phyloP scores from a whole-genome alignment of 2,329 filamentous ascomycete genomes.

The Ascocoryne sarcoides region DNA sequence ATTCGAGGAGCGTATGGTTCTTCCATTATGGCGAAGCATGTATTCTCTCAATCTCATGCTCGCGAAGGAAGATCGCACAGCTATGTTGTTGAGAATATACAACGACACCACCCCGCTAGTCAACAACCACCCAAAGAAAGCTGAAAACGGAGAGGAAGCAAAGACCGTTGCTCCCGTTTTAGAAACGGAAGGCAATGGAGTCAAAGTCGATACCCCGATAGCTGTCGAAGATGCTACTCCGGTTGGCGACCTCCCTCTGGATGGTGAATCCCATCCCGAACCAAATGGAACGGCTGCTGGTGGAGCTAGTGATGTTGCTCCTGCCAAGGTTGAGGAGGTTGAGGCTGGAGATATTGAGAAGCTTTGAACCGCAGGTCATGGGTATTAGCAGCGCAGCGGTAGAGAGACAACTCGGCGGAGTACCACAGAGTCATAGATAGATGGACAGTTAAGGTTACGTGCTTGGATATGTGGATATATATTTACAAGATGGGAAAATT shows the following conservation, averaged over 20 bases:
- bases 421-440: no score
- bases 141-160: conserved; percentile 4
- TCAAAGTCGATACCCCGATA: conserved; percentile 17
- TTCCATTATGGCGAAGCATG: conserved; percentile 90
- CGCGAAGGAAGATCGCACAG: conserved; percentile 89
- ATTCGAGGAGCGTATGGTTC: conserved; percentile 69
- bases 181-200: conserved; percentile 16
- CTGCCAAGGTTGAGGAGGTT: no score
- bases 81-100: conserved; percentile 84
- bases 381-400: conserved; percentile 14
- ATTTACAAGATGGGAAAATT: no score
- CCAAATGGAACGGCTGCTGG: conserved; percentile 19
- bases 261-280: conserved; percentile 17
- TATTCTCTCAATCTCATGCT: conserved; percentile 94
- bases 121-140: conserved; percentile 37
- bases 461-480: no score
- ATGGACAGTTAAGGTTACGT: no score
- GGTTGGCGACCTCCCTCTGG: conserved; percentile 6
- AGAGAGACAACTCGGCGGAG: conserved; percentile 14
- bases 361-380: conserved; percentile 15
- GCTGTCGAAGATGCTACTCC: conserved; percentile 17
- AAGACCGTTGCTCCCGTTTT: conserved; percentile 12
- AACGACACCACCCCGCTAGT: conserved; percentile 81
- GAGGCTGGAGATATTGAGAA: conserved; percentile 19
- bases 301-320: conserved; percentile 9